Evolutionary conservation across 139 green algal species (phyloP), one percentile per base, ranked within the genome.

Genomic region (Cymbomonas tetramitiformis): DNA sequence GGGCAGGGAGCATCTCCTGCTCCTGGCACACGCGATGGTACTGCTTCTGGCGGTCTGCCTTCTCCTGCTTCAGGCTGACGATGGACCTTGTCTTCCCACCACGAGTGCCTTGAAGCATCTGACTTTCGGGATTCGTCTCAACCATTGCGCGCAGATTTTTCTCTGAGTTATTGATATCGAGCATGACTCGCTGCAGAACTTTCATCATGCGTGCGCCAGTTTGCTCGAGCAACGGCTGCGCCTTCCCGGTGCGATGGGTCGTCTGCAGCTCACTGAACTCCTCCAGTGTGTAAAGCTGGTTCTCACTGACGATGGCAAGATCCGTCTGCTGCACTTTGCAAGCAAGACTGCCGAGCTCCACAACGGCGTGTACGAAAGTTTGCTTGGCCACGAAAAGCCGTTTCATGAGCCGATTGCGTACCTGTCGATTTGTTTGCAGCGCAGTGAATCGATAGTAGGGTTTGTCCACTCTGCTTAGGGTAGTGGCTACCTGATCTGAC

Each of bases 101-200:
- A 21, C 33, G 36, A 9, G 47, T 49, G 52, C 66, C 62, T 12
- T 77, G 59, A 18, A 86, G 64, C 2, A 79, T 87, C 7, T 69
- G 82, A 39, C 58, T 54, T 8, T 47, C 55, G 19, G 58, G 38
- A 33, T 72, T 53, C 26, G 24, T 51, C 51, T 66, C 64, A 29
- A 59, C 41, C 7, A 23, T 62, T 3, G 34, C 47, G 8, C 25
- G 29, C 39, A 55, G 58, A 32, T 51, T 30, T 38, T 25, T 23
- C 30, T 30, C 62, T 38, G 63, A 44, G 21, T 48, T 62, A 21
- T 54, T 30, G 3, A 59, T 46, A 4, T 59, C 52, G 6, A 24
- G 31, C 9, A 24, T 43, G 10, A 70, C 38, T 36, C 38, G 32
- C 62, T 70, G 53, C 19, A 70, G 41, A 6, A 18, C 21, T 10